A percentile compares a stretch with the other conserved stretches of the same genome.
These are phyloP conservation scores for Nephelium lappaceum DNA, from an alignment of 345 rosid species.

Conservation along the genomic window DNA sequence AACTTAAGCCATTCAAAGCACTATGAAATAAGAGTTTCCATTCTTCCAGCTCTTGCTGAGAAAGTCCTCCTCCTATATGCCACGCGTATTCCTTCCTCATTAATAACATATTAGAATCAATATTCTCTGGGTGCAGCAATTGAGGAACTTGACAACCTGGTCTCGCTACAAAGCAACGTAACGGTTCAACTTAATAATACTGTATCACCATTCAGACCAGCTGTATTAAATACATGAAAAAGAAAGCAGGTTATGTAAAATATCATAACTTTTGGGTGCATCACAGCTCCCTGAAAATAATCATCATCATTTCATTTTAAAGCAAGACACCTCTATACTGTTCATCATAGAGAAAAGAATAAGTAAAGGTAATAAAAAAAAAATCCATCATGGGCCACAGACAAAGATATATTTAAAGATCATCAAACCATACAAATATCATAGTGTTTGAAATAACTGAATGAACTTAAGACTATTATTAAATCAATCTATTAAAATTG, in stretches of 20 bases:
- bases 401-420: neutral
- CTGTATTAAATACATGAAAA: neutral
- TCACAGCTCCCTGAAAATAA: neutral
- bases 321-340: neutral
- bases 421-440: neutral
- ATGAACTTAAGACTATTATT: neutral
- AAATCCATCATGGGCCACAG: neutral
- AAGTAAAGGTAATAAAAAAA: neutral
- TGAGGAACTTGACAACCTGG: constrained; percentile 71
- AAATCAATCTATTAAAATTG: neutral
- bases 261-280: neutral
- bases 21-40: constrained; percentile 93
- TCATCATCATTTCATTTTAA: neutral
- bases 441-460: neutral
- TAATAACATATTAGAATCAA: constrained; percentile 48
- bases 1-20: constrained; percentile 73
- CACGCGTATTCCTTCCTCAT: constrained; percentile 82
- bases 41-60: constrained; percentile 70
- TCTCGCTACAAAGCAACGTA: constrained; percentile 44
- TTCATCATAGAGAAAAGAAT: neutral
- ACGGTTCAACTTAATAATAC: neutral
- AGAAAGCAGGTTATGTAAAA: neutral
- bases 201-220: neutral
- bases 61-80: constrained; percentile 91
- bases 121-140: constrained; percentile 46